Base-by-base conservation (phyloP, 768 basidiomycete species). In the Phaffia australis region DNA sequence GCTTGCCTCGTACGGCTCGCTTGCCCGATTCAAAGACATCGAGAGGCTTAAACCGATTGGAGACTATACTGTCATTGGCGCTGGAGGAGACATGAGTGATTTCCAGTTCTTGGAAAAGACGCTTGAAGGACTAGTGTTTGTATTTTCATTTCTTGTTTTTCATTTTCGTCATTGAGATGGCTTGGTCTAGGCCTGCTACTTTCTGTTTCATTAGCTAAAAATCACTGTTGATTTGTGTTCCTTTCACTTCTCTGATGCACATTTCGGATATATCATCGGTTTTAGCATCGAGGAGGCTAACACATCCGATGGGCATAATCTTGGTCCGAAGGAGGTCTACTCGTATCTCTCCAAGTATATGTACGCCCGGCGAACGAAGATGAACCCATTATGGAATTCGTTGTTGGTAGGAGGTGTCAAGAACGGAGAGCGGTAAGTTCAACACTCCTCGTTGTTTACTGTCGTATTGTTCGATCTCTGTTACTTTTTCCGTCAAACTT, bases 1-100 rank as follows among this genome's bases (percentile, higher is more conserved):
- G 73, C 86, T 98, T 90, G 92, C 90, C 15, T 98, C 95, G 0
- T 98, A 97, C 73, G 94, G 95, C 69, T 97, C 94, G 8, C 85
- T 98, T 59, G 92, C 95, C 1, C 86, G 93, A 46, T 95, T 95
- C 84, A 91, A 89, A 80, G 90, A 93, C 73, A 80, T 98, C 66
- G 83, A 87, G 71, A 88, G 95, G 76, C 83, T 99, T 30, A 85
- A 89, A 73, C 76, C 87, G 4, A 85, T 95, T 46, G 92, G 93
- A 9, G 78, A 82, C 48, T 83, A 85, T 77, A 94, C 92, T 54
- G 81, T 93, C 68, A 80, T 99, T 71, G 95, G 89, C 25, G 94
- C 88, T 2, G 85, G 89, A 19, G 95, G 95, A 30, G 95, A 99
- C 80, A 89, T 99, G 86, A 87, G 87, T 72, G 95, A 99, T 79